Evolutionary conservation across 2,329 filamentous ascomycete species (phyloP).

Genomic region (Xylaria sp.): DNA sequence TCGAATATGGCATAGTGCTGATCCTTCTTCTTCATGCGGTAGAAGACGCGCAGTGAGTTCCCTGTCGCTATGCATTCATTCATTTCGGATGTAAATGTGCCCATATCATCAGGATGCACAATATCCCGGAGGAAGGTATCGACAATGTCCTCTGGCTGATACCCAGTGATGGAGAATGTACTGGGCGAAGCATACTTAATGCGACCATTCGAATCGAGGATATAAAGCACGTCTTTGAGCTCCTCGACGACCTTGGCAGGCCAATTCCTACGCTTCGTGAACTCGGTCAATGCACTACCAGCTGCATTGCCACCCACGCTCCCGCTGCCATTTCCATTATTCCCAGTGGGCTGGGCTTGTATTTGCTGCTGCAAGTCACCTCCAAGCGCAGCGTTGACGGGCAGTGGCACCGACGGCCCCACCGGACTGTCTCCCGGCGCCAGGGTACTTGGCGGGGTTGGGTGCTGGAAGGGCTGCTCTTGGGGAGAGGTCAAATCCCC

Average conservation of each 20-base stretch:
- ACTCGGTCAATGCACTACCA: slow-evolving; percentile 59
- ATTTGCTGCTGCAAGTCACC: slow-evolving; percentile 30
- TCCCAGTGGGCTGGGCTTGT: slow-evolving; percentile 38
- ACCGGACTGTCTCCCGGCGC: slow-evolving; percentile 34
- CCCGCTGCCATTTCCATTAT: too few relatives aligned
- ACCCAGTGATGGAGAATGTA: slow-evolving; percentile 75
- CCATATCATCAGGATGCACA: slow-evolving; percentile 84
- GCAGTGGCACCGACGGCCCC: slow-evolving; percentile 21
- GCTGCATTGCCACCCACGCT: slow-evolving; percentile 15
- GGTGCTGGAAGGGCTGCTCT: slow-evolving; percentile 29
- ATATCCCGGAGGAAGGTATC: slow-evolving; percentile 80
- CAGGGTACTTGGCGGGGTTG: slow-evolving; percentile 33
- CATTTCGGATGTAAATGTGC: slow-evolving; percentile 84
- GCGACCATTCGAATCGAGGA: slow-evolving; percentile 82
- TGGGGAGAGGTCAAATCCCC: slow-evolving; percentile 35
- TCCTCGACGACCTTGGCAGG: slow-evolving; percentile 88
- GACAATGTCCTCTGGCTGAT: slow-evolving; percentile 70
- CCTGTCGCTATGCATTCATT: slow-evolving; percentile 86
- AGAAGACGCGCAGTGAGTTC: slow-evolving; percentile 82
- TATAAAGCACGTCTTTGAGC: slow-evolving; percentile 85
- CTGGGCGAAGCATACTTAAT: slow-evolving; percentile 88
- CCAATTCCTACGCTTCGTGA: slow-evolving; percentile 74
- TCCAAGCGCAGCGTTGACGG: slow-evolving; percentile 43
- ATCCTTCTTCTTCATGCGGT: slow-evolving; percentile 78
- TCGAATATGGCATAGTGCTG: slow-evolving; percentile 82